Conservation (phyloP, 306 rosid genomes). For the Inga laurina region DNA sequence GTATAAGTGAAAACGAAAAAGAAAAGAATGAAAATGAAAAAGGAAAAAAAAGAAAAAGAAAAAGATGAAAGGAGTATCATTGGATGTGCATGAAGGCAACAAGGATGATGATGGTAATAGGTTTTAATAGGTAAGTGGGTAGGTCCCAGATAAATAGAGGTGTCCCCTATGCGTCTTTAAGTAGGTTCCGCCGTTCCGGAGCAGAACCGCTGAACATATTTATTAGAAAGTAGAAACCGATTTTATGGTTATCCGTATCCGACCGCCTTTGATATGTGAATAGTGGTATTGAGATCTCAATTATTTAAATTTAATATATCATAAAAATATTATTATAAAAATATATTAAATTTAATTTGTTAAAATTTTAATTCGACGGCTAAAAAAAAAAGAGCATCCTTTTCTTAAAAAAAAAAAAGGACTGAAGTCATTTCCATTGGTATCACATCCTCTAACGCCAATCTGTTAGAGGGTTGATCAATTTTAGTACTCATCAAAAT, state of each 20-base stretch:
- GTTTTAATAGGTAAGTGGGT: neutral
- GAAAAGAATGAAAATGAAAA: neutral
- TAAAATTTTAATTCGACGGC: too few species aligned
- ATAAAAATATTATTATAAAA: too few species aligned
- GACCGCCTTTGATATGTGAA: too few species aligned
- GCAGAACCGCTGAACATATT: neutral
- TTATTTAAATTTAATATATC: too few species aligned
- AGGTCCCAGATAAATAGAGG: neutral
- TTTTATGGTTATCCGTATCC: neutral
- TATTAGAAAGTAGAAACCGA: constrained; percentile 24
- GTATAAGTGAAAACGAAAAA: neutral
- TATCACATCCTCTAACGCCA: too few species aligned
- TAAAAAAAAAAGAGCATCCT: too few species aligned
- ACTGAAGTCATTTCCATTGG: too few species aligned
- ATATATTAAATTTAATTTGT: too few species aligned
- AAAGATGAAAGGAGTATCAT: neutral
- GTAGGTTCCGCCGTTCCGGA: neutral
- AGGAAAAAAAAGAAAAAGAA: neutral
- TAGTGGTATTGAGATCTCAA: too few species aligned
- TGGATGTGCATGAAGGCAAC: neutral
- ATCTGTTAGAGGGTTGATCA: too few species aligned
- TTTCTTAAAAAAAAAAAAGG: too few species aligned
- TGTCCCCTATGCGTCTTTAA: neutral
- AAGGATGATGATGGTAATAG: neutral
- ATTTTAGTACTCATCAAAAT: too few species aligned